phyloP scores from a whole-genome alignment of 2,329 filamentous ascomycete genomes.

The Aspergillus udagawae region DNA sequence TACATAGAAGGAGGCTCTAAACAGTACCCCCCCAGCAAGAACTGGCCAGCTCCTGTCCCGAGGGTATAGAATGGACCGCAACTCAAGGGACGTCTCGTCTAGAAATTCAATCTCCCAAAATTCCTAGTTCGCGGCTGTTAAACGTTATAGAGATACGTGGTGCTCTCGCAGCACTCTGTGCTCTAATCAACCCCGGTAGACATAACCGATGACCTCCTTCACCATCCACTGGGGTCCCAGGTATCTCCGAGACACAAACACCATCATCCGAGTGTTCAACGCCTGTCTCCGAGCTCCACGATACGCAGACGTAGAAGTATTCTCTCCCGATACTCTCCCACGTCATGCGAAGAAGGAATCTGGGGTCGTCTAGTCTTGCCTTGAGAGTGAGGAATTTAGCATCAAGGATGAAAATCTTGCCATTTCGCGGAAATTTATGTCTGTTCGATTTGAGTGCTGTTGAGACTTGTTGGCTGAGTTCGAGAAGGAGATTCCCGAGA shows the following conservation, averaged over 20 bases:
- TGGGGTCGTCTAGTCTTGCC: slow-evolving; percentile 11
- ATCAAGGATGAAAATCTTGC: slow-evolving; percentile 33
- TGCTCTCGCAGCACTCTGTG: not conserved
- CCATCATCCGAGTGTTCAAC: not conserved
- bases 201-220: not conserved
- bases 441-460: slow-evolving; percentile 2
- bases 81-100: not conserved
- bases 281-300: slow-evolving; percentile 17
- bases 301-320: slow-evolving; percentile 33
- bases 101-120: slow-evolving; percentile 14
- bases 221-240: slow-evolving; percentile 1
- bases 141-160: slow-evolving; percentile 21
- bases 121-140: slow-evolving; percentile 21
- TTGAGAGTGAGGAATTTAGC: slow-evolving; percentile 17
- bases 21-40: not conserved
- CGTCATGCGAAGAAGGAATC: slow-evolving; percentile 21
- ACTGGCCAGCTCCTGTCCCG: not conserved
- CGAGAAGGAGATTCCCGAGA: slow-evolving; percentile 22
- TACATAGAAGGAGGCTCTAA: not conserved
- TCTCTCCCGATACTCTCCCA: slow-evolving; percentile 26
- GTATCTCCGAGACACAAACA: not conserved
- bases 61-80: not conserved
- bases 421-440: slow-evolving; percentile 9
- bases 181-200: not conserved
- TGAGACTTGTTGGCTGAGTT: slow-evolving; percentile 16